Evolutionary conservation across 2,329 filamentous ascomycete genomes (phyloP), one percentile per base, ranked within the genome.

Genomic region (Fusarium hostae): DNA sequence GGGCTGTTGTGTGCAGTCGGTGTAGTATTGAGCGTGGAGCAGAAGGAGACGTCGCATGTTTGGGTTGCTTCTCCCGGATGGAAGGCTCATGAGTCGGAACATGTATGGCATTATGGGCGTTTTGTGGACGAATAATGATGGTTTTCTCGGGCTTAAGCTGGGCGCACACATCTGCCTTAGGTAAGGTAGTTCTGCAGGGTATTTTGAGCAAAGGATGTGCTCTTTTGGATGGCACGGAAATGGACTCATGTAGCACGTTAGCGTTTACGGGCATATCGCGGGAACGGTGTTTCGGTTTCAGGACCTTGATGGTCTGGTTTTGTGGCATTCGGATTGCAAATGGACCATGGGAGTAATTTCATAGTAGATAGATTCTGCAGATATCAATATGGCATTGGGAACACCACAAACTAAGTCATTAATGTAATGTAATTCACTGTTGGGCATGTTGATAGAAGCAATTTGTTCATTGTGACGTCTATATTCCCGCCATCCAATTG

Each of bases 11-110:
- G 5, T 93, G 91, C 77, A 92, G 90, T 76, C 84, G 86, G 22
- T 93, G 91, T 79, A 92, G 90, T 77, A 86, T 92, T 6, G 91
- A 93, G 77, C 85, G 84, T 28, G 90, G 90, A 0, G 75, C 81
- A 24, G 87, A 92, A 58, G 91, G 91, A 30, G 90, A 92, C 51
- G 86, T 92, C 9, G 86, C 89, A 64, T 93, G 91, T 75, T 79
- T 92, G 51, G 89, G 89, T 3, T 93, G 91, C 71, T 81, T 91
- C 43, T 82, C 83, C 13, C 77, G 80, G 4, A 81, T 84, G 77
- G 82, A 83, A 62, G 80, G 80, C 18, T 75, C 79, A 12, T 77
- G 59, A 73, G 44, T 41, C 28, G 26, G 32, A 50, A 41, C 13
- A 39, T 50, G 48, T 32, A 48, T 40, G 41, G n/a, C 44, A 43